Evolutionary conservation across 768 basidiomycete genomes (phyloP).

Genomic region (Lactarius evosmus): DNA sequence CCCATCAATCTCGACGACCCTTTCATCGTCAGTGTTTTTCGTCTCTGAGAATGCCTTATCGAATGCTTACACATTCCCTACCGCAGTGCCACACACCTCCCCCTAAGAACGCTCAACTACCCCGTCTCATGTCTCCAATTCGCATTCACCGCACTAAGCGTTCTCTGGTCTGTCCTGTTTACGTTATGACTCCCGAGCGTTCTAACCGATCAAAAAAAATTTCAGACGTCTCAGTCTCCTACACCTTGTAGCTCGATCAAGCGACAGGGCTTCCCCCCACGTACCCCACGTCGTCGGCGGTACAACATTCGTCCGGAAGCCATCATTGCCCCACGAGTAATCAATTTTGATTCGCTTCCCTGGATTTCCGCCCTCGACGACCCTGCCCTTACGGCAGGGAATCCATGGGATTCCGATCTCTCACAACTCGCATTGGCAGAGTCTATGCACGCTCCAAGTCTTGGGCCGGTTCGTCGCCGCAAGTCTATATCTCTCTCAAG

Average conservation of each 20-base stretch:
- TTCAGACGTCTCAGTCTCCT: constrained; percentile 27
- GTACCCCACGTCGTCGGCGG: constrained; percentile 28
- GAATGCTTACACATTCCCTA: neutral
- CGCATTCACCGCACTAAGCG: constrained; percentile 25
- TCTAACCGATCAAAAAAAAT: neutral
- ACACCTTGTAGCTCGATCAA: constrained; percentile 29
- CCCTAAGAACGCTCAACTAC: constrained; percentile 22
- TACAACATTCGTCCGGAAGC: constrained; percentile 21
- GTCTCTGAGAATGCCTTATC: constrained; percentile 5
- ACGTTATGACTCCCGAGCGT: neutral
- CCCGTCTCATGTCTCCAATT: constrained; percentile 28
- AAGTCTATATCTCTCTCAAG: constrained; percentile 22
- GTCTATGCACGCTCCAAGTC: constrained; percentile 14
- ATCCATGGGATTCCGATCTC: constrained; percentile 27
- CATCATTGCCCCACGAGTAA: constrained; percentile 15
- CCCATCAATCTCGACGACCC: constrained; percentile 26
- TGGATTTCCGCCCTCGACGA: constrained; percentile 27
- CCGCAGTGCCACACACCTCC: constrained; percentile 21
- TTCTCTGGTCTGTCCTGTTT: constrained; percentile 15
- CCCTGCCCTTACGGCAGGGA: constrained; percentile 21
- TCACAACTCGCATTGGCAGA: constrained; percentile 24
- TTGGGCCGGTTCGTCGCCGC: constrained; percentile 28
- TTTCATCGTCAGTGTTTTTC: constrained; percentile 25
- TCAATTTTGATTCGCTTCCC: constrained; percentile 28
- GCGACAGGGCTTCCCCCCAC: constrained; percentile 22